Base-by-base conservation (phyloP, 306 rosid species). In the Quercus engelmannii region DNA sequence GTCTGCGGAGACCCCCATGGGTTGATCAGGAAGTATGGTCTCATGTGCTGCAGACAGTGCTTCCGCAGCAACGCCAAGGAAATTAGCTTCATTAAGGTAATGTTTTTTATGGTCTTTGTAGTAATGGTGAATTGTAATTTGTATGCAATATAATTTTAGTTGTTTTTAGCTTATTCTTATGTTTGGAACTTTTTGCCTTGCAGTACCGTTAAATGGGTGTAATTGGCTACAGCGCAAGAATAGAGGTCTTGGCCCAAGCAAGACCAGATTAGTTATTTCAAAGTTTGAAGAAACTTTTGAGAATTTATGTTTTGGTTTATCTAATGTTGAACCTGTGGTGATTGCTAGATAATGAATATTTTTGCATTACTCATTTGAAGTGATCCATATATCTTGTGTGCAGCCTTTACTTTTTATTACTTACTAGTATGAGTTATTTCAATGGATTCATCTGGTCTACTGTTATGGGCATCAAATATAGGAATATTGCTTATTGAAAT, bases 41-140 rank as follows among this genome's bases (percentile, higher is more conserved):
- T 95, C 20, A 95, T 88, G 93, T 95, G 99, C 64, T 95, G 99
- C 92, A 92, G 98, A 86, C 98, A 92, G 73, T 95, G 99, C 89
- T 95, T 95, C 90, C 94, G 95, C 2, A 92, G 98, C 90, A 92
- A 95, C 6, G 98, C 99, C 89, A 95, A 95, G 91, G 97, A 95
- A 81, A 95, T 95, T 74, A 97, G 99, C 57, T 95, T 95, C 90
- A 91, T 95, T 1, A 95, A 95, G 99, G 98, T 87, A 68, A 59
- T 33, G 4, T 4, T 20, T 5, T 70, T 2, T 3, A 4, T 17
- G 1, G 46, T 5, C 4, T 11, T 30, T 49, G 23, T 5, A 8
- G 12, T 5, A 0, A 5, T 52, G 5, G 70, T 28, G 7, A 5
- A 6, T 64, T 15, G 18, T 64, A 4, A 6, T 9, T 7, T n/a